These are phyloP conservation scores for Mucuna pruriens DNA, from an alignment of 306 rosid species.

Conservation along the genomic window DNA sequence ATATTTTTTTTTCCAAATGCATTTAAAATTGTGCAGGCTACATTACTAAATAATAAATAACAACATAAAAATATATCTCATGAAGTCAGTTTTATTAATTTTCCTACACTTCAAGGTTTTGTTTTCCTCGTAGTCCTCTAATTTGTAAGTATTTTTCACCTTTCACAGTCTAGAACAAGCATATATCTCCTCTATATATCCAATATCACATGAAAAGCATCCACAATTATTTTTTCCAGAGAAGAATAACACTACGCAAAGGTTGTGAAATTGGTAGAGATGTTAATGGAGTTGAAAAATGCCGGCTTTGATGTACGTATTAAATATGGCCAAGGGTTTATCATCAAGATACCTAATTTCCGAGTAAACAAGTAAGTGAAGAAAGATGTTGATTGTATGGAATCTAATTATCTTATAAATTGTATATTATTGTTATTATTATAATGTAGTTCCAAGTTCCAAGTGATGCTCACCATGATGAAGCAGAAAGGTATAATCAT, in stretches of 20 bases:
- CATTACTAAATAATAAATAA: background rate
- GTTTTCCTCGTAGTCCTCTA: background rate
- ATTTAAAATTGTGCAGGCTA: background rate
- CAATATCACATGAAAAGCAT: background rate
- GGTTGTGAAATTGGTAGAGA: background rate
- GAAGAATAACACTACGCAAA: background rate
- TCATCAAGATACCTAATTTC: constrained; percentile 16
- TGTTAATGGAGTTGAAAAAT: background rate
- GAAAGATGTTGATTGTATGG: constrained; percentile 30
- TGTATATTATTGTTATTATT: constrained; percentile 25
- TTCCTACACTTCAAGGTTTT: background rate
- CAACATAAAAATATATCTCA: background rate
- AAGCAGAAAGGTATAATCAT: constrained; percentile 58
- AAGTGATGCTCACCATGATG: constrained; percentile 66
- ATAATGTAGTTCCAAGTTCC: constrained; percentile 44
- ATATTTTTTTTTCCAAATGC: background rate
- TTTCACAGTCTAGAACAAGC: background rate
- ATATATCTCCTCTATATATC: background rate
- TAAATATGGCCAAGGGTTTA: background rate
- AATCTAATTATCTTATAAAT: constrained; percentile 40
- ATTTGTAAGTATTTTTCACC: background rate
- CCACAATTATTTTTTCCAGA: constrained; percentile 11
- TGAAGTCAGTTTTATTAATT: background rate
- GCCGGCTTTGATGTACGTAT: background rate
- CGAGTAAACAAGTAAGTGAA: background rate